A percentile compares a stretch with the other conserved stretches of the same genome.
Conservation (phyloP, 2,329 filamentous ascomycete species). For the Zymoseptoria ardabiliae region DNA sequence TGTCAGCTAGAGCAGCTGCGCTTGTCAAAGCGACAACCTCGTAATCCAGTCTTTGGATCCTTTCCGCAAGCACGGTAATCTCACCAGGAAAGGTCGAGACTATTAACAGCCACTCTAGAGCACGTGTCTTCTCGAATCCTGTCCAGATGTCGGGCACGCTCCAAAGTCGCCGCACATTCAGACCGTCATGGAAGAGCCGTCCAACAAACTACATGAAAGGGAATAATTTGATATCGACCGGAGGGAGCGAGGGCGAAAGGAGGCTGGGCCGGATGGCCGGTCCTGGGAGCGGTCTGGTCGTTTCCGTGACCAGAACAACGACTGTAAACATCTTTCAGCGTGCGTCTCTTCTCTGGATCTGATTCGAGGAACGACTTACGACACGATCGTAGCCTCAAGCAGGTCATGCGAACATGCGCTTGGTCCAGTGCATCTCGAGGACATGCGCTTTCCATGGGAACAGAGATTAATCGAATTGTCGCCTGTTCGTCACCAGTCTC, state of each 20-base stretch:
- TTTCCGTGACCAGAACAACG: not conserved
- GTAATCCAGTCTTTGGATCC: not conserved
- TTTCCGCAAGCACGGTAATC: not conserved
- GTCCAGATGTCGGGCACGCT: not conserved
- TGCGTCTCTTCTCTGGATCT: not conserved
- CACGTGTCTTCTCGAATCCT: not conserved
- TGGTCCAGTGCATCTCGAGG: not conserved
- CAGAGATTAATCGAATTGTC: no score
- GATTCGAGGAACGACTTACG: not conserved
- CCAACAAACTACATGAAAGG: not conserved
- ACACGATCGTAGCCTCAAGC: not conserved
- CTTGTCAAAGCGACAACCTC: not conserved
- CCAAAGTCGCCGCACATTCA: not conserved
- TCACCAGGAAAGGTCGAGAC: not conserved
- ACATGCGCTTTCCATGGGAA: no score
- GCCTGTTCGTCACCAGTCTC: not conserved
- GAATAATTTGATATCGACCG: no score
- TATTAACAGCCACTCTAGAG: not conserved
- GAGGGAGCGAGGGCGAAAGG: no score
- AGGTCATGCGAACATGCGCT: not conserved
- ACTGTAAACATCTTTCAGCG: not conserved
- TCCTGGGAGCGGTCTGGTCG: not conserved
- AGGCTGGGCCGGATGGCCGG: no score
- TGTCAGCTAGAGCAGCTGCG: not conserved
- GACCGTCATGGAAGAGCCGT: not conserved